Base-by-base conservation (phyloP, 2,329 filamentous ascomycete genomes). In the Botrytis deweyae region DNA sequence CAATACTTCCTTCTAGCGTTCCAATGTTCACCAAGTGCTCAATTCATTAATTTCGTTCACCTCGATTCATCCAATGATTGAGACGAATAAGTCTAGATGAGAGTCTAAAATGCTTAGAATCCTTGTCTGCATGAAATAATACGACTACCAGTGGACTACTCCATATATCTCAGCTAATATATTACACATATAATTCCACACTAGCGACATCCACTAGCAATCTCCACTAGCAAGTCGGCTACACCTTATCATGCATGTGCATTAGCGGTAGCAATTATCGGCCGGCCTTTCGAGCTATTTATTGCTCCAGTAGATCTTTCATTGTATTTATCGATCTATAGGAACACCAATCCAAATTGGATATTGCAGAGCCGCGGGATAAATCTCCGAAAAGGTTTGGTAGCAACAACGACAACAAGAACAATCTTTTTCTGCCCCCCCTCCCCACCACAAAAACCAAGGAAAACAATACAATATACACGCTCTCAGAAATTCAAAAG, bases 51-150 rank as follows among this genome's bases (percentile, higher is more conserved):
- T n/a, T 22, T 38, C 33, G 22, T 67, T 52, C 65, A 67, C 46
- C 65, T 67, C 46, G 65, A 67, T 52, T 40, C 33, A 67, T 55
- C 65, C 65, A 55, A 67, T 67, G n/a, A 67, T 20, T 67, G 46
- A 67, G 46, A 67, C 33, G 65, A 40, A 67, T 40, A 25, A 55
- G 36, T 55, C 65, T 52, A 67, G 65, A 67, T 55, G 65, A 52
- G 25, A 67, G 46, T 55, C 65, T 29, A 52, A 52, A n/a, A 20
- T 55, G 12, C 46, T 33, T 18, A 14, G 16, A 67, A 67, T 67
- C 65, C 65, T 55, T 55, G 46, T 38, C 65, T 55, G 65, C 65
- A 67, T 67, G 46, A 52, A 38, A 6, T 52, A 49, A 38, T 16
- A 29, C 29, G 29, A 49, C 44, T 33, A 33, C 33, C 33, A 33